Percentiles rank a stretch among this genome's conserved stretches.
Evolutionary conservation across 2,329 filamentous ascomycete genomes (phyloP).

Genomic region (Ophiocordyceps camponoti-floridani): DNA sequence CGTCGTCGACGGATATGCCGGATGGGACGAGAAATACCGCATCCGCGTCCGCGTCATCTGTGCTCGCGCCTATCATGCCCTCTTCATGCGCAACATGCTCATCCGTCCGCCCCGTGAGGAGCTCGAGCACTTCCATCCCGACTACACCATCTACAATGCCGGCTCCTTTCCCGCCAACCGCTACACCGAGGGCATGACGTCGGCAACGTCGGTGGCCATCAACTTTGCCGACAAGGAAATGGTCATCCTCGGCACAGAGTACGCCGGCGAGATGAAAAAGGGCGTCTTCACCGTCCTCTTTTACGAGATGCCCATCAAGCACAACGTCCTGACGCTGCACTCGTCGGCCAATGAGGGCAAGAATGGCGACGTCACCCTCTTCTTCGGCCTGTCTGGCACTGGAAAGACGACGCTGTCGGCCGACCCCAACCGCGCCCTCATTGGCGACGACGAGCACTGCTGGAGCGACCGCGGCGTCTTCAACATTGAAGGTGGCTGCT

Average conservation of each 20-base stretch:
- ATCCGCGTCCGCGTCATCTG: slow-evolving; percentile 97
- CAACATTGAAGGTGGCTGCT: slow-evolving; percentile 99
- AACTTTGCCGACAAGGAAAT: slow-evolving; percentile 99
- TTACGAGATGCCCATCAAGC: slow-evolving; percentile 99
- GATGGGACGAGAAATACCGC: slow-evolving; percentile 96
- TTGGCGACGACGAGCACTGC: slow-evolving; percentile 99
- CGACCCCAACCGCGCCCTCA: slow-evolving; percentile 87
- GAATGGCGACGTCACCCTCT: slow-evolving; percentile 90
- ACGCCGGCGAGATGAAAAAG: slow-evolving; percentile 75
- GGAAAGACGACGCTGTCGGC: slow-evolving; percentile 98
- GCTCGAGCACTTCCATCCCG: slow-evolving; percentile 92
- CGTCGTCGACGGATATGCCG: slow-evolving; percentile 90
- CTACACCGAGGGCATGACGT: slow-evolving; percentile 97
- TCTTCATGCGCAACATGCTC: slow-evolving; percentile 99
- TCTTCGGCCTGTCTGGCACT: slow-evolving; percentile 96
- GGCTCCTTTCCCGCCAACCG: slow-evolving; percentile 97
- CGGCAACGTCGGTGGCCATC: slow-evolving; percentile 90
- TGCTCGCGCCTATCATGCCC: slow-evolving; percentile 95
- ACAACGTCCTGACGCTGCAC: slow-evolving; percentile 96
- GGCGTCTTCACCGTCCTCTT: slow-evolving; percentile 97
- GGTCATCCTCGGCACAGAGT: slow-evolving; percentile 98
- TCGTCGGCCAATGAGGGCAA: slow-evolving; percentile 96
- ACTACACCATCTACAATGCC: slow-evolving; percentile 99
- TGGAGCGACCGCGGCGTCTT: slow-evolving; percentile 94
- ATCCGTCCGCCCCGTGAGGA: slow-evolving; percentile 84